Evolutionary conservation across 495 filamentous ascomycete genomes (phyloP).

Genomic region (Trichodelitschia bisporula): DNA sequence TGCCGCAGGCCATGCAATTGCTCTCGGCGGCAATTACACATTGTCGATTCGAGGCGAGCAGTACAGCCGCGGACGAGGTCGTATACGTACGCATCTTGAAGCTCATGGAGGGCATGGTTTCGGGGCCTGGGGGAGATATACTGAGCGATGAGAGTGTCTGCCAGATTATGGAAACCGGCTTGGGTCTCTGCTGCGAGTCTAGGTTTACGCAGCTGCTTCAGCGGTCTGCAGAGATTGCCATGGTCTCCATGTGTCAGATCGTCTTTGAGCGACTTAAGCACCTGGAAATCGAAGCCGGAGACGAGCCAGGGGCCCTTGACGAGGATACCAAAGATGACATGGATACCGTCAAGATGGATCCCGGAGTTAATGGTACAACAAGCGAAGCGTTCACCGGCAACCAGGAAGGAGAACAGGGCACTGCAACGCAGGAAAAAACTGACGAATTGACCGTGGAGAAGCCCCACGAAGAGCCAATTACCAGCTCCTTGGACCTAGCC

Average conservation of each 20-base stretch:
- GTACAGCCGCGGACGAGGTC: slow-evolving; percentile 83
- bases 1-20: slow-evolving; percentile 79
- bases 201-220: slow-evolving; percentile 77
- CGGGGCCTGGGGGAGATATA: slow-evolving; percentile 71
- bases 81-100: slow-evolving; percentile 83
- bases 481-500: slow-evolving; percentile 13
- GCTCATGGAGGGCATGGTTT: slow-evolving; percentile 94
- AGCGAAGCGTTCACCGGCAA: slow-evolving; percentile 13
- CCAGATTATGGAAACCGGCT: slow-evolving; percentile 96
- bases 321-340: slow-evolving; percentile 36
- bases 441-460: slow-evolving; percentile 6
- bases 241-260: slow-evolving; percentile 96
- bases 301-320: slow-evolving; percentile 32
- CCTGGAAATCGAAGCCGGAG: slow-evolving; percentile 44
- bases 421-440: slow-evolving; percentile 2
- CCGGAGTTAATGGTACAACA: slow-evolving; percentile 52
- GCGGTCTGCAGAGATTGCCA: slow-evolving; percentile 81
- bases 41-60: slow-evolving; percentile 90
- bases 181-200: slow-evolving; percentile 92
- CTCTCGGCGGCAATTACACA: slow-evolving; percentile 90
- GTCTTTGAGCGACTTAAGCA: slow-evolving; percentile 84
- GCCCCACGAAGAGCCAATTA: slow-evolving; percentile 2
- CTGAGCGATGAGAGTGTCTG: slow-evolving; percentile 88
- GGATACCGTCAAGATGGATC: slow-evolving; percentile 68
- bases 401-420: slow-evolving; percentile 16